Evolutionary conservation across 2,329 filamentous ascomycete genomes (phyloP), one percentile per base, ranked within the genome.

Genomic region (Cercospora sp.): DNA sequence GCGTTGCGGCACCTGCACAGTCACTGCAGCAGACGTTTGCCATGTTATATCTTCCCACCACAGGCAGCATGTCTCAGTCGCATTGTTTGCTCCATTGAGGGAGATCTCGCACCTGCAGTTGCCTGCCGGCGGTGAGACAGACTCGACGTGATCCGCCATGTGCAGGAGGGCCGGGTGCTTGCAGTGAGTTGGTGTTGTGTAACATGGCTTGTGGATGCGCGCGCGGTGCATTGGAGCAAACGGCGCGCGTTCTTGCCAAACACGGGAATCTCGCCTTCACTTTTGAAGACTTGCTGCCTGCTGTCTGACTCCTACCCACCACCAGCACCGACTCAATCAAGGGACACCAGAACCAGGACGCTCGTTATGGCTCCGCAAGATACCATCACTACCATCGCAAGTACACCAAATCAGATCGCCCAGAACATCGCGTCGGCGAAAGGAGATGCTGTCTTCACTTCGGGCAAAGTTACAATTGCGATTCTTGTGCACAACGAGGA

Each of bases 361-460:
- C 1, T 36, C 23, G 9, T 45, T 23, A 45, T 36, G 51, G 30
- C 63, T 51, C n/a, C 28, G 20, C 64, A 53, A n/a, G 48, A 36
- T 30, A 13, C 26, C 13, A 20, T 18, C 42, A 26, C 12, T 18
- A 55, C 23, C 58, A 23, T 40, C 28, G 23, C 16, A 12, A 33
- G 45, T 18, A 65, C 64, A 26, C 64, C 64, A 42, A 30, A 65
- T 28, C 64, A 65, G 16, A 61, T 65, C 23, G 64, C 57, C 40
- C 36, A 61, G 20, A 13, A 16, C 18, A 13, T 61, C 30, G 28
- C 23, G 30, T 20, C 18, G 23, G 45, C 18, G 12, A 51, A 23
- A 23, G 45, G 42, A 12, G 20, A 58, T 5, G 7, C 28, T 10
- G 23, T 42, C 16, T 60, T 42, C 30, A 42, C 42, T 42, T 53